Base-by-base conservation (phyloP, 345 rosid species). In the Aquilaria sinensis region DNA sequence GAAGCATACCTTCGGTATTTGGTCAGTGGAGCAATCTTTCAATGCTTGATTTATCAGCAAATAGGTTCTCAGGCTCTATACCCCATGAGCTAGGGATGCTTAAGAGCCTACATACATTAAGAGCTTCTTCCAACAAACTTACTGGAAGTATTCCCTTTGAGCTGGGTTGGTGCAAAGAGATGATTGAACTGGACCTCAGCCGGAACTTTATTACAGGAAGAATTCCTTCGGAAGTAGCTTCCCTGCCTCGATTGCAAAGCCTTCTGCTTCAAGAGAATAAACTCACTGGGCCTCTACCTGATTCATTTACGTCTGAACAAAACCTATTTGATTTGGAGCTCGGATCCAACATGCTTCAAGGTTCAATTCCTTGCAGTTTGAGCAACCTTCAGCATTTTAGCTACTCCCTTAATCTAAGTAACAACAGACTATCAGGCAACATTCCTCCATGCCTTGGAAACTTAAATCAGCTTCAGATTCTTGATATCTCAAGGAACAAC, bases 401-500 rank as follows among this genome's bases (percentile, higher is more conserved):
- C 70, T 61, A 58, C 51, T 69, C 56, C 61, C 74, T 78, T 15
- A 72, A 78, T 72, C 23, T 78, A 41, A 79, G 80, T 75, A 37
- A 64, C 34, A 78, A 78, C 32, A 72, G 53, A 54, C 59, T 75
- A 53, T 75, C 77, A 5, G 77, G 83, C 10, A 47, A 64, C 43
- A 57, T 78, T 67, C 83, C 80, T 12, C 55, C 51, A 49, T 78
- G 83, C 59, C 75, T 78, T 11, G 71, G 73, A 23, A 69, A 58
- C 53, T 64, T 75, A 48, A 71, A 70, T 67, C 62, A 70, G 65
- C 56, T 75, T 29, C 75, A 75, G 52, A 56, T 70, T 64, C 74
- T 79, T 58, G 80, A 79, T 65, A 64, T 75, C 64, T 79, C 79
- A n/a, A 64, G 77, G 63, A 72, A 78, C 72, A 53, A 46, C 55